Evolutionary conservation across 495 filamentous ascomycete species (phyloP).

Genomic region (Trichoderma gamsii): DNA sequence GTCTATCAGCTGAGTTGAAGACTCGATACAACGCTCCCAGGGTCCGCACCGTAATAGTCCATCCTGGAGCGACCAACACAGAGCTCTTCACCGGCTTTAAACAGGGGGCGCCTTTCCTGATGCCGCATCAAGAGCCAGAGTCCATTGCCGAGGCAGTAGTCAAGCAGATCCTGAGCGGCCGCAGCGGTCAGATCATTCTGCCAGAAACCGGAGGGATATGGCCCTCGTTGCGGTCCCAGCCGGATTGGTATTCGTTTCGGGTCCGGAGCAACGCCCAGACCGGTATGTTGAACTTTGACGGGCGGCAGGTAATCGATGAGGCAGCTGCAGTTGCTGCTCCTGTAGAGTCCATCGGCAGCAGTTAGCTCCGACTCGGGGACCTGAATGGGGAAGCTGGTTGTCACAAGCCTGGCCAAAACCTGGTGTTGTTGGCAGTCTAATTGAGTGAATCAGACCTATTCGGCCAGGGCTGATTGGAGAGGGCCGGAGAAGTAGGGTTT

Average conservation of each 20-base stretch:
- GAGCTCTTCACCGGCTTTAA: constrained; percentile 54
- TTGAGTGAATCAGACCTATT: not conserved
- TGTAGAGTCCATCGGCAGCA: constrained; percentile 34
- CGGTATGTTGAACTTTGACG: constrained; percentile 41
- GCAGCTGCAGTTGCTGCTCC: constrained; percentile 26
- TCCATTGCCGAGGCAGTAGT: constrained; percentile 62
- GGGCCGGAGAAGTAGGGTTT: not conserved
- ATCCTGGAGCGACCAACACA: constrained; percentile 59
- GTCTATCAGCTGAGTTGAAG: constrained; percentile 55
- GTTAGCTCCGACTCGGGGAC: constrained; percentile 27
- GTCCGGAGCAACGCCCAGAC: constrained; percentile 30
- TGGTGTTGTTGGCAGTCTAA: not conserved
- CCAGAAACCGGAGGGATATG: constrained; percentile 38
- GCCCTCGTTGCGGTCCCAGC: constrained; percentile 32
- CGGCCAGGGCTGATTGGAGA: constrained; percentile 4
- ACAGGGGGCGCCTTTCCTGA: constrained; percentile 45
- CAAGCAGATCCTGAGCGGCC: constrained; percentile 49
- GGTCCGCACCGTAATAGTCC: constrained; percentile 61
- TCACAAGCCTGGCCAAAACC: not conserved
- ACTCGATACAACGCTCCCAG: constrained; percentile 56
- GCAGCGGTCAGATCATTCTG: constrained; percentile 53
- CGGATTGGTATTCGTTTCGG: constrained; percentile 40
- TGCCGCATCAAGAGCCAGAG: constrained; percentile 52
- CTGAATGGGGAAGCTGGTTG: constrained; percentile 10
- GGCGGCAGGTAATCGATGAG: constrained; percentile 45